Base-by-base conservation (phyloP, 1,284 basidiomycete species). In the Sphaerobolus stellatus region DNA sequence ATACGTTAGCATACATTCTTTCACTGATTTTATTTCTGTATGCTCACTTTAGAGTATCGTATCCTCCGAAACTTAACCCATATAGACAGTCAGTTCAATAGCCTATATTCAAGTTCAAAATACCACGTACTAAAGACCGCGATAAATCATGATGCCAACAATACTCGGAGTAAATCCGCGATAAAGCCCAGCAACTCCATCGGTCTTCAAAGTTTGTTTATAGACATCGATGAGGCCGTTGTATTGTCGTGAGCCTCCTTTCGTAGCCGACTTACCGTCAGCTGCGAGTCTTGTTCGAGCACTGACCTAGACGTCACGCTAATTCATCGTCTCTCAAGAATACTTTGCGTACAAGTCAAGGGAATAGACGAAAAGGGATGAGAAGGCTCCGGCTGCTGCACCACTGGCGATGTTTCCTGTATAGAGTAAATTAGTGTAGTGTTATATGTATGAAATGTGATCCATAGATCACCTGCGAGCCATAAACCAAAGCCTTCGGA, bases 131-230 rank as follows among this genome's bases (percentile, higher is more conserved):
- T 81, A 82, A 55, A 83, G 69, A 63, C 81, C 83, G 59, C 82
- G 76, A 68, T 85, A 84, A 62, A 83, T 79, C 58, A 80, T 70
- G 67, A 84, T 82, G 57, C 83, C 83, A 59, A 81, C 74, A 27
- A 84, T 75, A 58, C 78, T 84, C 50, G 83, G 82, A 57, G 81
- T 71, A 65, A 85, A 84, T 58, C 83, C 83, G 63, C 83, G 74
- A 71, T 85, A 85, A 48, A 85, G 67, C 59, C 79, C 79, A 40
- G 67, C 62, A 52, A 81, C 66, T 57, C 80, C 79, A 59, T 81
- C 79, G 33, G 76, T 65, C 51, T 72, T 75, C 59, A 82, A 68
- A 51, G 81, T 83, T 71, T 83, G 75, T 68, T 70, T 76, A 62
- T 76, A 76, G 36, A 75, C 75, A 55, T 82, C 76, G 49, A 76